Base-by-base conservation (phyloP, 2,329 filamentous ascomycete genomes). In the Botryotinia convoluta region DNA sequence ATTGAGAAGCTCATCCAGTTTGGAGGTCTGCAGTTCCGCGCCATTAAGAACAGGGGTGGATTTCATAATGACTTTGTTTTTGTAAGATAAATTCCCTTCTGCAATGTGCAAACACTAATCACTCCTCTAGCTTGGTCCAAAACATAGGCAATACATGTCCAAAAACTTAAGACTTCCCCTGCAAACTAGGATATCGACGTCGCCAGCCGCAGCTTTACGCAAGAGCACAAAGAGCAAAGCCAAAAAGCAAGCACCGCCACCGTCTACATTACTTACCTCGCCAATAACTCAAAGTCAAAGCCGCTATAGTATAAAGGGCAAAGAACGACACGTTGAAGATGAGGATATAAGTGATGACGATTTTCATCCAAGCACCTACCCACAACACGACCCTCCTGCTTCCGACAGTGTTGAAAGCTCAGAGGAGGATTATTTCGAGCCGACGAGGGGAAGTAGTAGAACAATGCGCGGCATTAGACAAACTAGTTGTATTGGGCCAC, bases 51-150 rank as follows among this genome's bases (percentile, higher is more conserved):
- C 80, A 83, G 81, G 75, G 84, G 83, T 61, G 84, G 88, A 7
- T 95, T 97, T 80, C 88, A 93, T 1, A 88, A 90, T 71, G 90
- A 92, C 76, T 97, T 98, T 80, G 85, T 94, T 65, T 83, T 85
- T 74, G 90, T 91, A 84, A 84, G 87, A 81, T 69, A 32, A 35
- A 18, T 26, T 4, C 32, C 22, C 59, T 20, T 32, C 0, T 16
- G 35, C 18, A 14, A 22, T 20, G 18, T 29, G n/a, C 26, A 45
- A 70, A 29, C 7, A 61, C 54, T 39, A 57, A 83, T 84, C 63
- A 80, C 81, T 39, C 60, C 48, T 37, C 44, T 74, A 82, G 81
- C 76, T 80, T 61, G 81, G 80, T 5, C 72, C 75, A 12, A 81
- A 79, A 63, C 77, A 69, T 69, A 69, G 74, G 18, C 76, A 77